A percentile compares a stretch with the other conserved stretches of the same genome.
Evolutionary conservation across 129 eudicot species (phyloP).

Genomic region (Sambucus nigra): DNA sequence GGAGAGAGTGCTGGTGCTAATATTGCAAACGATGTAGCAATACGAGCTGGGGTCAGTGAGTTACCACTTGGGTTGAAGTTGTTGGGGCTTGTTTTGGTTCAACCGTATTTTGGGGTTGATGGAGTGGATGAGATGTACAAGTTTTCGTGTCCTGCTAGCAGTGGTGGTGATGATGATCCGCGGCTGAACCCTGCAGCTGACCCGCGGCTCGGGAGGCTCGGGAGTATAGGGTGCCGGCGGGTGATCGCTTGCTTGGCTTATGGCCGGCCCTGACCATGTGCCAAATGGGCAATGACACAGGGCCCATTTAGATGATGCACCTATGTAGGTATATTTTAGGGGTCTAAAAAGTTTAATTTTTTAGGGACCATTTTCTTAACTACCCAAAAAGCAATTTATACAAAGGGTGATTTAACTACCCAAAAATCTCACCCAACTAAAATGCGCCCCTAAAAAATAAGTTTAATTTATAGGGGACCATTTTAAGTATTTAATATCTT

Average conservation of each 20-base stretch:
- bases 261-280: too few species aligned
- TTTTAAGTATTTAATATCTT: too few species aligned
- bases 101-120: conserved; percentile 33
- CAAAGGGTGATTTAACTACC: too few species aligned
- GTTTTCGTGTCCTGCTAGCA: conserved; percentile 25
- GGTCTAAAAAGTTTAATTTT: too few species aligned
- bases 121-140: conserved; percentile 20
- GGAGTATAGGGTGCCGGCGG: conserved; percentile 17
- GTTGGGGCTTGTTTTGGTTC: conserved; percentile 26
- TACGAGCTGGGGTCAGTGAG: conserved; percentile 22
- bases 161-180: conserved; percentile 30
- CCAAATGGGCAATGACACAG: too few species aligned
- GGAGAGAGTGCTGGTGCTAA: conserved; percentile 57
- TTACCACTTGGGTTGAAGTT: conserved; percentile 3
- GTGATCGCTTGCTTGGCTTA: conserved; percentile 19
- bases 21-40: conserved; percentile 29
- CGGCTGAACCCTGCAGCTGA: conserved; percentile 27
- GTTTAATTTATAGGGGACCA: too few species aligned
- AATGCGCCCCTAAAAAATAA: too few species aligned
- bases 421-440: too few species aligned
- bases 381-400: too few species aligned
- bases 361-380: too few species aligned
- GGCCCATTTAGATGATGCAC: too few species aligned
- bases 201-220: conserved; percentile 28
- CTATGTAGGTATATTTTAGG: too few species aligned